Percentiles rank a stretch among this genome's conserved stretches.
phyloP scores from a whole-genome alignment of 1,139 yeast species.

The Candida mesenterica region DNA sequence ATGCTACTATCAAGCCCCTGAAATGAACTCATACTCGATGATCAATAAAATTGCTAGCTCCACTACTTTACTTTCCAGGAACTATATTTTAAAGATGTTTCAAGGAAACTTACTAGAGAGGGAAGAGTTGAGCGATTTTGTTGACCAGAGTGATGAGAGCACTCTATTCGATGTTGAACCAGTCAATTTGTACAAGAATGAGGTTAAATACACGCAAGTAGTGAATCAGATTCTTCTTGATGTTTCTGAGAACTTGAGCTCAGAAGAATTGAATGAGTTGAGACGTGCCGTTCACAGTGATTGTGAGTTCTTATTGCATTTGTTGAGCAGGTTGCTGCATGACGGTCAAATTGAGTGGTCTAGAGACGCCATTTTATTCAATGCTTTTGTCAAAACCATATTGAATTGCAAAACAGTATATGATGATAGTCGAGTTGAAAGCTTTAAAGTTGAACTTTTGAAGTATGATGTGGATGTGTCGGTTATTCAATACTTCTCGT shows the following conservation, averaged over 20 bases:
- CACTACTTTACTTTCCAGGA: not conserved
- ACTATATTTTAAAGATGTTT: constrained; percentile 1
- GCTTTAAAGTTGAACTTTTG: not conserved
- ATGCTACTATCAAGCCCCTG: constrained; percentile 5
- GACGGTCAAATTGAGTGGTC: constrained; percentile 24
- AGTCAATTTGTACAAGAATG: constrained; percentile 28
- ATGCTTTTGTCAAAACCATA: constrained; percentile 10
- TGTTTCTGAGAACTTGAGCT: constrained; percentile 1
- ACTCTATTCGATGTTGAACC: constrained; percentile 34
- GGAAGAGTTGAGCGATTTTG: not conserved
- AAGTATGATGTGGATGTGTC: constrained; percentile 1
- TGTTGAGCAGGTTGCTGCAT: constrained; percentile 7
- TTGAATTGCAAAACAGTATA: constrained; percentile 4
- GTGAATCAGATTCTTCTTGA: constrained; percentile 6
- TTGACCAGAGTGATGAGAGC: constrained; percentile 3
- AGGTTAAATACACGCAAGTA: constrained; percentile 11
- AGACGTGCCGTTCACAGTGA: constrained; percentile 4
- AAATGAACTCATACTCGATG: constrained; percentile 22
- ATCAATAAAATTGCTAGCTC: constrained; percentile 9
- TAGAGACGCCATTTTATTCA: constrained; percentile 12
- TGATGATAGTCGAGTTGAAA: not conserved
- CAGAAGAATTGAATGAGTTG: constrained; percentile 1
- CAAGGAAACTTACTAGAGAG: constrained; percentile 3
- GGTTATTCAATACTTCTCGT: constrained; percentile 2
- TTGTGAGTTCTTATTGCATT: constrained; percentile 3